Conservation (phyloP, 2,329 filamentous ascomycete species). For the Hypoxylon sp. region DNA sequence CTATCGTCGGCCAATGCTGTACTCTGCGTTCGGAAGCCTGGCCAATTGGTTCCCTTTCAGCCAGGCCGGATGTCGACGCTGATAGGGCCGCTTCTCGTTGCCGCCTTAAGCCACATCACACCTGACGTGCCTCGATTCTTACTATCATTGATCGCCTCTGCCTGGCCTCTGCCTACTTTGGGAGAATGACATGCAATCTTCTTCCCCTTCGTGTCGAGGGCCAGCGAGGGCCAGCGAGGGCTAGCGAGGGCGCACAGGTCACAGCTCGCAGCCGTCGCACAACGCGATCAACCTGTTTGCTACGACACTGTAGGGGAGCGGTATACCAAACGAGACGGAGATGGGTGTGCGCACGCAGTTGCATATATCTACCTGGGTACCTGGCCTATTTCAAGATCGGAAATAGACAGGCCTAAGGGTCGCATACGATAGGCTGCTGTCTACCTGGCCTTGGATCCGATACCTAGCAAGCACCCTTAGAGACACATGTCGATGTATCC, state of each 20-base stretch:
- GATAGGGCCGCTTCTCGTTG: conserved; percentile 36
- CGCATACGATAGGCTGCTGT: no score
- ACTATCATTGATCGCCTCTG: conserved; percentile 30
- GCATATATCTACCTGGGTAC: not conserved
- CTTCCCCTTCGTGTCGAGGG: conserved; percentile 23
- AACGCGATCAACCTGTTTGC: conserved; percentile 30
- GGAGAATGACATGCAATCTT: conserved; percentile 29
- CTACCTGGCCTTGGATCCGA: no score
- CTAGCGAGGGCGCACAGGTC: conserved; percentile 13
- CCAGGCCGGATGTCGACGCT: conserved; percentile 21
- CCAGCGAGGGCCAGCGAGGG: no score
- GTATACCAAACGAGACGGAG: conserved; percentile 3
- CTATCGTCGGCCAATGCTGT: conserved; percentile 28
- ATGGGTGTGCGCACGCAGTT: not conserved
- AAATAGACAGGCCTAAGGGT: conserved; percentile 2
- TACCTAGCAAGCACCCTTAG: no score
- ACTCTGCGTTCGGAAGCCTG: conserved; percentile 27
- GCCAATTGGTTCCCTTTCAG: conserved; percentile 34
- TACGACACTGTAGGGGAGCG: conserved; percentile 17
- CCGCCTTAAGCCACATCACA: conserved; percentile 40
- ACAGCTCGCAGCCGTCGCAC: conserved; percentile 26
- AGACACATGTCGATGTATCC: no score
- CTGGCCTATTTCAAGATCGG: not conserved
- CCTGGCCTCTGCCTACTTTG: conserved; percentile 30
- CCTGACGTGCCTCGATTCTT: conserved; percentile 30